Evolutionary conservation across 495 filamentous ascomycete species (phyloP).

Genomic region (Penicillium malachiteum): DNA sequence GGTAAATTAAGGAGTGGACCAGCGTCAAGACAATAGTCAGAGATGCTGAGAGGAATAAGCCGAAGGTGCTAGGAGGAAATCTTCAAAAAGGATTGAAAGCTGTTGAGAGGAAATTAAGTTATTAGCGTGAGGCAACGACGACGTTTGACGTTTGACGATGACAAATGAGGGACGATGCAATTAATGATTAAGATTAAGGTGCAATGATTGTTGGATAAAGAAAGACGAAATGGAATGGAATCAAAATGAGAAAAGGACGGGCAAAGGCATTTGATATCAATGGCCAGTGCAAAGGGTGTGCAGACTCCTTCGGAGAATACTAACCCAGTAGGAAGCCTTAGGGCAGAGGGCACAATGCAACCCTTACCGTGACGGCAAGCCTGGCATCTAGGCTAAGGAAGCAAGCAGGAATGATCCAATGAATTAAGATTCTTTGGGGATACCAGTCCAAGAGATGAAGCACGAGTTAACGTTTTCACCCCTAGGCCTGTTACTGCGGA

Average conservation of each 20-base stretch:
- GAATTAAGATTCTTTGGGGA: slow-evolving; percentile 37
- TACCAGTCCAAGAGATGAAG: slow-evolving; percentile 56
- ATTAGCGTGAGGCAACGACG: slow-evolving; percentile 26
- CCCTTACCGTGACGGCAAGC: slow-evolving; percentile 67
- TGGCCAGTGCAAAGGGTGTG: slow-evolving; percentile 15
- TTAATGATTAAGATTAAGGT: slow-evolving; percentile 10
- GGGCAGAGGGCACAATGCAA: slow-evolving; percentile 51
- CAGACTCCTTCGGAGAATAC: slow-evolving; percentile 35
- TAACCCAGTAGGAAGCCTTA: slow-evolving; percentile 50
- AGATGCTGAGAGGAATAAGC: slow-evolving; percentile 35
- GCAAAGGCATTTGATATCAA: slow-evolving; percentile 22
- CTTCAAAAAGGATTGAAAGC: slow-evolving; percentile 40
- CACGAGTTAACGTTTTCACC: slow-evolving; percentile 74
- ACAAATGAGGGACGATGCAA: background rate
- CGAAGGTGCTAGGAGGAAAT: slow-evolving; percentile 39
- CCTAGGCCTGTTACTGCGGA: slow-evolving; percentile 51
- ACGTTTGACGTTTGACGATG: slow-evolving; percentile 9
- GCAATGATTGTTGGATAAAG: no score
- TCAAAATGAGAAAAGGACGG: slow-evolving; percentile 10
- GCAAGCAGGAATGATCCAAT: slow-evolving; percentile 52
- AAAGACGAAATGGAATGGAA: slow-evolving; percentile 8
- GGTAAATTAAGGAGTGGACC: slow-evolving; percentile 44
- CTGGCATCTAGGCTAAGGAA: slow-evolving; percentile 54
- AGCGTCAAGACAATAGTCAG: slow-evolving; percentile 42
- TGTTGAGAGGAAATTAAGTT: slow-evolving; percentile 43